Conservation (phyloP, 2,329 filamentous ascomycete genomes). For the Teratosphaeria gauchensis region DNA sequence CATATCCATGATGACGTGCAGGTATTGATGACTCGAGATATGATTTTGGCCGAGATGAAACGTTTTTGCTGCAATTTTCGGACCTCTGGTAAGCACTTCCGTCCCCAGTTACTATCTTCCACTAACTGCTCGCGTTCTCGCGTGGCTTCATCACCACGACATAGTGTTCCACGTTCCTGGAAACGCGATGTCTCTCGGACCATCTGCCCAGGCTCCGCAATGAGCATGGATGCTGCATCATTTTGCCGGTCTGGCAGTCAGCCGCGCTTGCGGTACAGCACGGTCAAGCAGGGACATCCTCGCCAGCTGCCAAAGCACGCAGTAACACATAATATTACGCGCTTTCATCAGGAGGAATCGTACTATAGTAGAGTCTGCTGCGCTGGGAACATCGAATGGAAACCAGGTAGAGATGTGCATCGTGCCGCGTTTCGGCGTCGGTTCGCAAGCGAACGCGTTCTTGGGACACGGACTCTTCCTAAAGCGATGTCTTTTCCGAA, state of each 20-base stretch:
- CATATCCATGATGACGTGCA: no score
- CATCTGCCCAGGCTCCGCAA: not conserved
- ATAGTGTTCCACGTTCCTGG: not conserved
- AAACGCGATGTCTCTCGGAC: not conserved
- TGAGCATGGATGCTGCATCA: not conserved
- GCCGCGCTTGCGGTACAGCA: not conserved
- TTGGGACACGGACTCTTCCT: not conserved
- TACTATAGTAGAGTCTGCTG: no score
- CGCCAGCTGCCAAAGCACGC: not conserved
- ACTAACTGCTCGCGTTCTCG: not conserved
- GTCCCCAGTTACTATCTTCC: not conserved
- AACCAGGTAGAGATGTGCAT: not conserved
- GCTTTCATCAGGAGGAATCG: not conserved
- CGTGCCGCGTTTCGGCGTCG: not conserved
- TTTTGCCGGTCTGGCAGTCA: not conserved
- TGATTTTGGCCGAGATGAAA: not conserved
- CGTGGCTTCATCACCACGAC: not conserved
- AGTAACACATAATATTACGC: not conserved
- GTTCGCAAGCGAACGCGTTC: not conserved
- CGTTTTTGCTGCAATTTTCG: not conserved
- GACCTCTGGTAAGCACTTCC: not conserved
- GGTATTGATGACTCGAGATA: no score
- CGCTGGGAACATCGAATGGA: not conserved
- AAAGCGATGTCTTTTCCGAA: not conserved
- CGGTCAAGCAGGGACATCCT: no score